A percentile compares a stretch with the other conserved stretches of the same genome.
Conservation (phyloP, 176 grass and related monocot genomes). For the Poa annua region DNA sequence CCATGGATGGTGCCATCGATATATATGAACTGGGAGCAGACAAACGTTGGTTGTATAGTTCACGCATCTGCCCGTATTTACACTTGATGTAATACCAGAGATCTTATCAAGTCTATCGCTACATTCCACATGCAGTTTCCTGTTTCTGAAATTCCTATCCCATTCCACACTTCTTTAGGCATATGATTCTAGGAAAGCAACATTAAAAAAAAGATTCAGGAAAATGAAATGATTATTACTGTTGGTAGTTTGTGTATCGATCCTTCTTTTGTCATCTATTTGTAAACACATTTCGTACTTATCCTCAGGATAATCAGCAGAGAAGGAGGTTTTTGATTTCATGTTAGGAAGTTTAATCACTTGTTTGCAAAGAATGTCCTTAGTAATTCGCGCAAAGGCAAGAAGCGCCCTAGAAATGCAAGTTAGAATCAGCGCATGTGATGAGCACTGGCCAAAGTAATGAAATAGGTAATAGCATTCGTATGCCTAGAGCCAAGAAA, state of each 20-base stretch:
- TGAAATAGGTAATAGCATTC: background rate
- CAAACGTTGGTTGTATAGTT: background rate
- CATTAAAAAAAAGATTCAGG: background rate
- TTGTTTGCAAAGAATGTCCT: background rate
- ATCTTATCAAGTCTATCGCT: background rate
- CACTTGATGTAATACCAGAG: background rate
- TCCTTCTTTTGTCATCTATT: background rate
- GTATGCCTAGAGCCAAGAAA: slow-evolving; percentile 13
- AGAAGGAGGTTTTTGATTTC: background rate
- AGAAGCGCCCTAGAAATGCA: background rate
- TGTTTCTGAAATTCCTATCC: background rate
- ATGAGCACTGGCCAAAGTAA: background rate
- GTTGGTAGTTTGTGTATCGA: background rate
- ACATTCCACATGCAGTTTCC: slow-evolving; percentile 3
- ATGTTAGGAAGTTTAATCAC: background rate
- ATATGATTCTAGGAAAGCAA: background rate
- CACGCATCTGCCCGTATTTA: background rate
- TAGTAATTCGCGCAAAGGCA: background rate
- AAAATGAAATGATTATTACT: background rate
- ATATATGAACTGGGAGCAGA: background rate
- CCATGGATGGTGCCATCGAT: background rate
- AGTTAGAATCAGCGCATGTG: background rate
- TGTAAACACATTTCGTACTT: background rate
- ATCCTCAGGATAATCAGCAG: background rate
- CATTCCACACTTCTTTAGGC: background rate